phyloP scores from a whole-genome alignment of 495 filamentous ascomycete genomes.

The Cercophora samala region DNA sequence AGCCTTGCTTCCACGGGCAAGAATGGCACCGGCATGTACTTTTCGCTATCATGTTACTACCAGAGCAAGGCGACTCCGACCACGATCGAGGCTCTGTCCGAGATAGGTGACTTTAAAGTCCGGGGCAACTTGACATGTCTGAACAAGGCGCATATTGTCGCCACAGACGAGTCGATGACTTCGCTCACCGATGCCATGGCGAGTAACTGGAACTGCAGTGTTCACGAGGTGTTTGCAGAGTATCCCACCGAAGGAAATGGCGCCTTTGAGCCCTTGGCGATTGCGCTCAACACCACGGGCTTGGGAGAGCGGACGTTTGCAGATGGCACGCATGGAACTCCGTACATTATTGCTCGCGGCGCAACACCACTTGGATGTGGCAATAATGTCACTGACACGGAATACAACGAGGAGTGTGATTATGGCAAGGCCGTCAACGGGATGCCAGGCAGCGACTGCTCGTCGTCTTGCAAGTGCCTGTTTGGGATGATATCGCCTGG shows the following conservation, averaged over 20 bases:
- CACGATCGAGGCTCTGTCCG: slow-evolving; percentile 41
- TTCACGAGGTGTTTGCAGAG: slow-evolving; percentile 47
- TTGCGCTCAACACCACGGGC: slow-evolving; percentile 42
- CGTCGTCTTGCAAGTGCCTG: slow-evolving; percentile 41
- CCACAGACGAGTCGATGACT: slow-evolving; percentile 33
- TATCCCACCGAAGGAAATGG: slow-evolving; percentile 41
- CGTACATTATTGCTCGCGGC: slow-evolving; percentile 51
- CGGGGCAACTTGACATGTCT: slow-evolving; percentile 42
- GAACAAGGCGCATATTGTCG: slow-evolving; percentile 48
- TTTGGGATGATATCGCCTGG: slow-evolving; percentile 29
- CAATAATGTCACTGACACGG: slow-evolving; percentile 41
- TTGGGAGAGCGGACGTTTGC: slow-evolving; percentile 40
- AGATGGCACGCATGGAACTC: slow-evolving; percentile 43
- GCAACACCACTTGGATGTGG: slow-evolving; percentile 48
- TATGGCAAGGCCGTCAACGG: slow-evolving; percentile 38
- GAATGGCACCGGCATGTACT: slow-evolving; percentile 33
- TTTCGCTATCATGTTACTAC: slow-evolving; percentile 36
- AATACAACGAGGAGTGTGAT: slow-evolving; percentile 47
- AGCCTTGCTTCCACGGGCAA: slow-evolving; percentile 25
- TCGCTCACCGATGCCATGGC: slow-evolving; percentile 41
- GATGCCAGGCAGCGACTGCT: slow-evolving; percentile 39
- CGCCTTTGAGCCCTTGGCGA: slow-evolving; percentile 47
- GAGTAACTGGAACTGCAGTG: slow-evolving; percentile 48
- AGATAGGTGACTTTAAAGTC: slow-evolving; percentile 45
- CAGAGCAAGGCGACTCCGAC: slow-evolving; percentile 24